Conservation (phyloP, 1,284 basidiomycete species). For the Paramarasmius palmivorus region DNA sequence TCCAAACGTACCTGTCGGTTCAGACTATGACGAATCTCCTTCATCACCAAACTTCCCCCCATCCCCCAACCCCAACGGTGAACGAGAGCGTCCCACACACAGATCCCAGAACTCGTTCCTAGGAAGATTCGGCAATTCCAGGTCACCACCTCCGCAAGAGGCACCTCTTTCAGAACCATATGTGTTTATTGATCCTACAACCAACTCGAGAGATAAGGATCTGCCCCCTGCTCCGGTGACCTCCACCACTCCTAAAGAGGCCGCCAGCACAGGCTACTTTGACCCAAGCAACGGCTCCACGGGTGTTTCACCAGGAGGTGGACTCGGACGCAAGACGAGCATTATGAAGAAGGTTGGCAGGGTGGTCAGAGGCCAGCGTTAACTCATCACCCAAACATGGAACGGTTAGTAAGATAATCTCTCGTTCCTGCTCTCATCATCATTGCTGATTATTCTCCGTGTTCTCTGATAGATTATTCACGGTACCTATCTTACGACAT, state of each 20-base stretch:
- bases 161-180: slow-evolving; percentile 53
- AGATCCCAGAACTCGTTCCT: slow-evolving; percentile 71
- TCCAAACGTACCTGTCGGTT: slow-evolving; percentile 75
- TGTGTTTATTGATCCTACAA: slow-evolving; percentile 62
- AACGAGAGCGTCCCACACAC: slow-evolving; percentile 54
- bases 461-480: no score
- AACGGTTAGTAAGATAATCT: neutral
- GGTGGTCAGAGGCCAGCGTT: slow-evolving; percentile 55
- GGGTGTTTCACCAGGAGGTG: slow-evolving; percentile 32
- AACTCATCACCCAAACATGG: neutral
- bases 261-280: slow-evolving; percentile 45
- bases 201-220: slow-evolving; percentile 56
- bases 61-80: slow-evolving; percentile 34
- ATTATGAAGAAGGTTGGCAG: slow-evolving; percentile 77
- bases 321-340: slow-evolving; percentile 72
- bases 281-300: slow-evolving; percentile 33
- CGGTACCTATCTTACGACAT: no score
- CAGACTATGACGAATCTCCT: slow-evolving; percentile 40
- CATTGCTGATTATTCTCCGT: neutral
- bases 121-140: slow-evolving; percentile 60
- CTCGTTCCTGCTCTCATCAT: no score
- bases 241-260: slow-evolving; percentile 20
- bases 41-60: slow-evolving; percentile 50
- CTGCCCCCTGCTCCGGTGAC: slow-evolving; percentile 55
- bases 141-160: slow-evolving; percentile 29